Evolutionary conservation across 345 rosid genomes (phyloP).

Genomic region (Crucihimalaya himalaica): DNA sequence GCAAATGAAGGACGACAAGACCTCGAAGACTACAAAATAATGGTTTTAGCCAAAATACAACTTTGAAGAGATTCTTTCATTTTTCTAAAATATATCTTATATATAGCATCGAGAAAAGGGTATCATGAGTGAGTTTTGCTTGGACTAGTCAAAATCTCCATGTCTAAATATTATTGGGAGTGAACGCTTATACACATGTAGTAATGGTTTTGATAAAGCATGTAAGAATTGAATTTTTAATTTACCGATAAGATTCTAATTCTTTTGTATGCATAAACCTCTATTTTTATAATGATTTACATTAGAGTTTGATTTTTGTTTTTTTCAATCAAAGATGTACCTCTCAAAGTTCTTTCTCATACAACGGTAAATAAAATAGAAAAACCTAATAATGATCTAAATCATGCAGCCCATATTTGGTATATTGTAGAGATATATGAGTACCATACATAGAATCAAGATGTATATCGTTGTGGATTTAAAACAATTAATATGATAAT

Average conservation of each 20-base stretch:
- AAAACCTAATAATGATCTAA: neutral
- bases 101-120: slow-evolving; percentile 30
- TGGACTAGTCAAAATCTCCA: slow-evolving; percentile 38
- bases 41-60: slow-evolving; percentile 42
- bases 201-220: slow-evolving; percentile 1
- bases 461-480: neutral
- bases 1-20: slow-evolving; percentile 38
- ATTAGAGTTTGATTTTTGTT: neutral
- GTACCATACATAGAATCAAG: neutral
- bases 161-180: neutral
- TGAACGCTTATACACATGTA: neutral
- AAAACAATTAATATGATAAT: neutral
- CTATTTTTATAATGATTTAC: neutral
- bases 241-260: slow-evolving; percentile 16
- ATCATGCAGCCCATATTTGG: neutral
- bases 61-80: slow-evolving; percentile 36
- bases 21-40: slow-evolving; percentile 50
- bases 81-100: neutral
- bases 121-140: slow-evolving; percentile 35
- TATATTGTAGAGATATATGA: neutral
- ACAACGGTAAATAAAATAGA: neutral
- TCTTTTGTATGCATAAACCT: slow-evolving; percentile 8
- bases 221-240: neutral
- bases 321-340: neutral
- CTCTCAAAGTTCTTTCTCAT: neutral